phyloP scores from a whole-genome alignment of 1,284 basidiomycete species.

The Schizophyllum amplum region DNA sequence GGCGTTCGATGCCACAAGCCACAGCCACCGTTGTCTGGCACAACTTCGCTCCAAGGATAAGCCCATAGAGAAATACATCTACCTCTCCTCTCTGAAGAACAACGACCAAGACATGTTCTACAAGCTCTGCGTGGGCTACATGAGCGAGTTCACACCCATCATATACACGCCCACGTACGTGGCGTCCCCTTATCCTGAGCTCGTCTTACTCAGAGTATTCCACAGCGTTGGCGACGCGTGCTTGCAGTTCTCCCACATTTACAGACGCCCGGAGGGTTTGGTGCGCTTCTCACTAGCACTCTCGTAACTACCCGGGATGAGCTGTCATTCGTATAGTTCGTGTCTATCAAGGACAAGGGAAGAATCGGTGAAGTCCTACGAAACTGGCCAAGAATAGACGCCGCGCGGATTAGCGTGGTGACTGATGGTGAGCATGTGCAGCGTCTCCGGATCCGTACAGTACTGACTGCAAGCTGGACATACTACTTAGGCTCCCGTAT shows the following conservation, averaged over 20 bases:
- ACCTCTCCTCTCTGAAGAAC: slow-evolving; percentile 66
- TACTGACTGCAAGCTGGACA: slow-evolving; percentile 4
- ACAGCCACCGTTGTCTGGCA: slow-evolving; percentile 51
- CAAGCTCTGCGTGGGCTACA: slow-evolving; percentile 55
- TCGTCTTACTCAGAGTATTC: not conserved
- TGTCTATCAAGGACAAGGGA: slow-evolving; percentile 85
- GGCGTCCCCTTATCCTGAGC: not conserved
- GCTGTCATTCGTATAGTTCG: slow-evolving; percentile 41
- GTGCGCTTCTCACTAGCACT: slow-evolving; percentile 27
- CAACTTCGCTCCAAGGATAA: slow-evolving; percentile 73
- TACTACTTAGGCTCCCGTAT: slow-evolving; percentile 66
- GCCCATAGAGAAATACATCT: slow-evolving; percentile 77
- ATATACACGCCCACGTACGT: slow-evolving; percentile 75
- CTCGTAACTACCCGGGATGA: slow-evolving; percentile 1
- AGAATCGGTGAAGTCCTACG: slow-evolving; percentile 61
- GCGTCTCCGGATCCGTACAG: not conserved
- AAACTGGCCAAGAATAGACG: slow-evolving; percentile 70
- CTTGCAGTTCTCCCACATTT: slow-evolving; percentile 78
- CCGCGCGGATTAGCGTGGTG: slow-evolving; percentile 79
- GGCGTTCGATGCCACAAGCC: slow-evolving; percentile 43
- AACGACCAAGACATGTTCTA: slow-evolving; percentile 72
- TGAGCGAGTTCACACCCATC: slow-evolving; percentile 74
- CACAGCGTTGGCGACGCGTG: slow-evolving; percentile 89
- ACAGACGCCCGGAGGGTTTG: slow-evolving; percentile 71
- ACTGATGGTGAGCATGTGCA: slow-evolving; percentile 70